These are phyloP conservation scores for Perkinsus marinus DNA, from an alignment of 169 alveolate species.

Conservation along the genomic window DNA sequence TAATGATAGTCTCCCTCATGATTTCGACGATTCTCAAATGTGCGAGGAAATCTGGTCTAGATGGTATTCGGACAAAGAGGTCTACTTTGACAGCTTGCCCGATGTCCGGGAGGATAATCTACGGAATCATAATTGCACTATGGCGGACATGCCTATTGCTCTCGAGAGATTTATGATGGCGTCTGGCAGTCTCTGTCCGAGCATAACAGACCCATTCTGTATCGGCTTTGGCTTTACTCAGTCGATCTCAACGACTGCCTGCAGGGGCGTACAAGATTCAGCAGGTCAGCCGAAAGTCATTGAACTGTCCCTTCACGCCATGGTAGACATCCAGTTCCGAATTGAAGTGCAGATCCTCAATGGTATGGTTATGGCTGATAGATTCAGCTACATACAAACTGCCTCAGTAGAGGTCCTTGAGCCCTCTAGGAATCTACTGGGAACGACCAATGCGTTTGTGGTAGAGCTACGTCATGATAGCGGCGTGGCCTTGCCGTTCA, in stretches of 20 bases:
- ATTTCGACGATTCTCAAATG: neutral
- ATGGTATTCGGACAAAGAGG: neutral
- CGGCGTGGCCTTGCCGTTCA: neutral
- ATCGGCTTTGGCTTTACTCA: neutral
- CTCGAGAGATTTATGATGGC: neutral
- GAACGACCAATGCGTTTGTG: neutral
- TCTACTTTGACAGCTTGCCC: neutral
- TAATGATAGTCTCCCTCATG: neutral
- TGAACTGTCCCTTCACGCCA: neutral
- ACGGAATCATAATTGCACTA: neutral
- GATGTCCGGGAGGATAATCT: neutral
- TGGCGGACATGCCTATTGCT: neutral
- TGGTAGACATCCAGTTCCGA: neutral
- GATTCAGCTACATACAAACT: neutral
- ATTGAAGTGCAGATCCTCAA: conserved; percentile 9
- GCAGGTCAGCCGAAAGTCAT: neutral
- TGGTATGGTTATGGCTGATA: conserved; percentile 1
- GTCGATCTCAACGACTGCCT: neutral
- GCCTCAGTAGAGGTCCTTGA: neutral
- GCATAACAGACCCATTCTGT: neutral
- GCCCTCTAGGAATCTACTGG: neutral
- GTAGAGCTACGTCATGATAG: neutral
- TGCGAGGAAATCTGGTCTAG: neutral
- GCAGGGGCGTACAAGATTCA: neutral
- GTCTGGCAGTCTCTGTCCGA: neutral